A percentile compares a stretch with the other conserved stretches of the same genome.
Conservation (phyloP, 495 filamentous ascomycete species). For the Tuber umbilicatum region DNA sequence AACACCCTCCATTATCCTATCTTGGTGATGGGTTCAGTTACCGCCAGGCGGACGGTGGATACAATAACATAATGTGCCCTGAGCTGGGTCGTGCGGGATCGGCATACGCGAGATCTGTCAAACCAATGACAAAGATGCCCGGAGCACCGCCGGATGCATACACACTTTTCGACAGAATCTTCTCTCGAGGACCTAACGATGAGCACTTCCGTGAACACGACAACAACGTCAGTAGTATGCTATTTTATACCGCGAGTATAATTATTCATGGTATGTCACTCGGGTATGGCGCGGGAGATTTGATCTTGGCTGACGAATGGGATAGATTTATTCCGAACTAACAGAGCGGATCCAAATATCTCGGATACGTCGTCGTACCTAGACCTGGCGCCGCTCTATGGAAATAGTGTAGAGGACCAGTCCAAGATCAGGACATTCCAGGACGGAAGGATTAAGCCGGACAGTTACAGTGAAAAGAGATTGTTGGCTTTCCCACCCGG, state of each 20-base stretch:
- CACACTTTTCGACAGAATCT: conserved; percentile 68
- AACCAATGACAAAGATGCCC: conserved; percentile 57
- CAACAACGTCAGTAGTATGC: conserved; percentile 75
- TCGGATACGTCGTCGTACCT: conserved; percentile 77
- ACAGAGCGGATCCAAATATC: conserved; percentile 51
- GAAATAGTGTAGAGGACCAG: conserved; percentile 71
- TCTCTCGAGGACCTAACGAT: conserved; percentile 50
- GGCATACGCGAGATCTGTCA: conserved; percentile 67
- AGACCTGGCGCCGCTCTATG: conserved; percentile 79
- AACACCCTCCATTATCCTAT: conserved; percentile 61
- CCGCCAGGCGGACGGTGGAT: conserved; percentile 62
- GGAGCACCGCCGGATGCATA: conserved; percentile 66
- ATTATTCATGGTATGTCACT: conserved; percentile 68
- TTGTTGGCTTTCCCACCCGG: conserved; percentile 77
- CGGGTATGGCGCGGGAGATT: background rate
- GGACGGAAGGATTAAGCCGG: conserved; percentile 77
- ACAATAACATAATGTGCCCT: conserved; percentile 59
- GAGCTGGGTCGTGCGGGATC: conserved; percentile 55
- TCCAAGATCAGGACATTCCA: conserved; percentile 67
- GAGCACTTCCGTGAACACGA: conserved; percentile 59
- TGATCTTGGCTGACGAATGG: conserved; percentile 33
- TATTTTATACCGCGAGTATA: conserved; percentile 84
- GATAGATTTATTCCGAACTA: conserved; percentile 58
- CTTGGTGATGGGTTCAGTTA: conserved; percentile 51
- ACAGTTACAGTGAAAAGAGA: conserved; percentile 71